Conservation (phyloP, 495 filamentous ascomycete genomes). For the Annulohypoxylon maeteangense region DNA sequence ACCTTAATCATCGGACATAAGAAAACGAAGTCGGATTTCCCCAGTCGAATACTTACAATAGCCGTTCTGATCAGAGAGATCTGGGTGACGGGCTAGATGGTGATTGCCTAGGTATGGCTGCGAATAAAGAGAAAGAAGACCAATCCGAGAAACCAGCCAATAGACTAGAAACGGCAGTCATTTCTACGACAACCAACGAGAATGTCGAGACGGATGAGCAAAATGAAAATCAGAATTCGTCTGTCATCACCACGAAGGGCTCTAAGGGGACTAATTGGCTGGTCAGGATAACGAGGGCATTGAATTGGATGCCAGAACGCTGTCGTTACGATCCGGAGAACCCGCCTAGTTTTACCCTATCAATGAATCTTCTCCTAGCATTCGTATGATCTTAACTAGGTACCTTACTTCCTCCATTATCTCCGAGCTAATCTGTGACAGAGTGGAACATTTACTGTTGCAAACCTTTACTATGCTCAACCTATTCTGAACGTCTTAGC, state of each 20-base stretch:
- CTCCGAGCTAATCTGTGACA: constrained; percentile 28
- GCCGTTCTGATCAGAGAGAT: background rate
- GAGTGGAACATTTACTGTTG: constrained; percentile 64
- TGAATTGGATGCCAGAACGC: constrained; percentile 47
- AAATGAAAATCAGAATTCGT: background rate
- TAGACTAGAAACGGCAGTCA: constrained; percentile 5
- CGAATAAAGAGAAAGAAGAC: constrained; percentile 8
- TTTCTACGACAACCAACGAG: constrained; percentile 11
- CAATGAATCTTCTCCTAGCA: constrained; percentile 46
- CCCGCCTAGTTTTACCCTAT: constrained; percentile 45
- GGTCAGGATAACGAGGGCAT: constrained; percentile 13
- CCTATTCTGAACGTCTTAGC: constrained; percentile 77
- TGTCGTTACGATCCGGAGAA: constrained; percentile 49
- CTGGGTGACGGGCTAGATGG: background rate
- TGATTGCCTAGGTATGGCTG: background rate
- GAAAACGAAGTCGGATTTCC: constrained; percentile 34
- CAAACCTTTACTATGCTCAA: constrained; percentile 81
- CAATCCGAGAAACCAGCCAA: constrained; percentile 21
- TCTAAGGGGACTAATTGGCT: background rate
- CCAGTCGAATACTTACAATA: constrained; percentile 11
- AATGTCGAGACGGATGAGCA: background rate
- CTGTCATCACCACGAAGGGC: background rate
- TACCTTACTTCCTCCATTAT: background rate
- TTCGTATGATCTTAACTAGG: constrained; percentile 36
- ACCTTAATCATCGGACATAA: background rate